These are phyloP conservation scores for Chlorella sp. DNA, from an alignment of 139 green algal species.

Conservation along the genomic window DNA sequence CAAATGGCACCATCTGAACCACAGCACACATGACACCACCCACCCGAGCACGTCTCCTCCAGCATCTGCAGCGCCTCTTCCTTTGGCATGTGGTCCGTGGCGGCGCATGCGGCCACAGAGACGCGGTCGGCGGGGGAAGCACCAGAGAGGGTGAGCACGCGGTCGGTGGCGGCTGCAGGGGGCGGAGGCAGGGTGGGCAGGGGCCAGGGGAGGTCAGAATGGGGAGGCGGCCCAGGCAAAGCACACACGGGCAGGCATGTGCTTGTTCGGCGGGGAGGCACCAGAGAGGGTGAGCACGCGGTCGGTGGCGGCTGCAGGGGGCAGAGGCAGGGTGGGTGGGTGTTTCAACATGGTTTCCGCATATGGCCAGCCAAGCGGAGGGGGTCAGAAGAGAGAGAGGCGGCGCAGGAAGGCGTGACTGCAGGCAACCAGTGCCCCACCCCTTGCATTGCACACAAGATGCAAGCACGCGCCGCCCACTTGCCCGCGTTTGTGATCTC, in stretches of 20 bases:
- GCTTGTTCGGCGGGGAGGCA: conserved; percentile 45
- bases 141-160: conserved; percentile 50
- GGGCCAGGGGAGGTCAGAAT: too few species aligned
- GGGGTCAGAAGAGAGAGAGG: too few species aligned
- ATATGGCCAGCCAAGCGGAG: too few species aligned
- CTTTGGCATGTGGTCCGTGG: conserved; percentile 71
- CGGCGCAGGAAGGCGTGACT: neutral
- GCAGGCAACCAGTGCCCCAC: neutral
- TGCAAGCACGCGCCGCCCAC: neutral
- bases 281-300: conserved; percentile 52
- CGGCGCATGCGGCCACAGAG: conserved; percentile 61
- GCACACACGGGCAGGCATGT: too few species aligned
- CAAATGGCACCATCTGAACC: too few species aligned
- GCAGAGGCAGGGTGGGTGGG: neutral
- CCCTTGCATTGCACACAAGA: neutral
- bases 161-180: conserved; percentile 42
- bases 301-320: conserved; percentile 40
- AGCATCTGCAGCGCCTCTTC: conserved; percentile 71
- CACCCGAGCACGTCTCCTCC: conserved; percentile 41
- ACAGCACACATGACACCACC: neutral
- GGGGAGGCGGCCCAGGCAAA: too few species aligned
- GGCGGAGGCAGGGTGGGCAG: neutral
- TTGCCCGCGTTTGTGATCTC: conserved; percentile 77
- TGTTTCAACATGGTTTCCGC: neutral
- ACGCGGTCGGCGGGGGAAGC: conserved; percentile 50